A percentile compares a stretch with the other conserved stretches of the same genome.
These are phyloP conservation scores for Cutaneotrichosporon mucoides DNA, from an alignment of 1,284 basidiomycete genomes.

Conservation along the genomic window DNA sequence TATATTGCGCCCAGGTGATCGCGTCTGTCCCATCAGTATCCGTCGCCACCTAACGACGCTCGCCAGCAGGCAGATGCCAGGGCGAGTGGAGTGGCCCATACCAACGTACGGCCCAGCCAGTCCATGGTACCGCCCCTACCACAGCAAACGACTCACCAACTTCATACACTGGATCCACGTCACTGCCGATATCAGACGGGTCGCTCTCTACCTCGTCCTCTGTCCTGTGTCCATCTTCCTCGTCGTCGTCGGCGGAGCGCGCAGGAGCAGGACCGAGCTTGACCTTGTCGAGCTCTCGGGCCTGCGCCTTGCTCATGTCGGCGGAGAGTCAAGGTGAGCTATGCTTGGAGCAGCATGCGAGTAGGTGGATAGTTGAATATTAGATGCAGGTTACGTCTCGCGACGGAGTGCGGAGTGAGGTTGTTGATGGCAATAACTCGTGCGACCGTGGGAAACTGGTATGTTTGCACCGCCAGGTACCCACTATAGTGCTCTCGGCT, in stretches of 20 bases:
- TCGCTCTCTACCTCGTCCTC: conserved; percentile 10
- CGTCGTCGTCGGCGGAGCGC: not conserved
- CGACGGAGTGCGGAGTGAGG: no score
- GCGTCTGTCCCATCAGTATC: conserved; percentile 20
- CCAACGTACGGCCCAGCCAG: not conserved
- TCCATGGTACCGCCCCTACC: no score
- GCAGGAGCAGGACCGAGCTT: not conserved
- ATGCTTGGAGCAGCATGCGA: no score
- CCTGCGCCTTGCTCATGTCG: not conserved
- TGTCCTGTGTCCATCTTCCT: not conserved
- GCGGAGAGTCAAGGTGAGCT: no score
- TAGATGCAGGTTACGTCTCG: no score
- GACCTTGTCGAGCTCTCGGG: conserved; percentile 2
- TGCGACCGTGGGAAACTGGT: no score
- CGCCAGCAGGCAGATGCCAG: no score
- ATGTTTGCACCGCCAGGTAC: no score
- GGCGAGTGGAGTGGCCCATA: not conserved
- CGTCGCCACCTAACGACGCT: no score
- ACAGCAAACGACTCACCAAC: conserved; percentile 21
- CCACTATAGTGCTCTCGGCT: no score
- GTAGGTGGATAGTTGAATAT: no score
- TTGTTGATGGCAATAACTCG: no score
- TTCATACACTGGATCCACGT: conserved; percentile 17
- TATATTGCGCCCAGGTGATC: conserved; percentile 30
- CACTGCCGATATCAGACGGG: not conserved